phyloP scores from a whole-genome alignment of 768 basidiomycete species.

The Rhodosporidiobolus sp. region DNA sequence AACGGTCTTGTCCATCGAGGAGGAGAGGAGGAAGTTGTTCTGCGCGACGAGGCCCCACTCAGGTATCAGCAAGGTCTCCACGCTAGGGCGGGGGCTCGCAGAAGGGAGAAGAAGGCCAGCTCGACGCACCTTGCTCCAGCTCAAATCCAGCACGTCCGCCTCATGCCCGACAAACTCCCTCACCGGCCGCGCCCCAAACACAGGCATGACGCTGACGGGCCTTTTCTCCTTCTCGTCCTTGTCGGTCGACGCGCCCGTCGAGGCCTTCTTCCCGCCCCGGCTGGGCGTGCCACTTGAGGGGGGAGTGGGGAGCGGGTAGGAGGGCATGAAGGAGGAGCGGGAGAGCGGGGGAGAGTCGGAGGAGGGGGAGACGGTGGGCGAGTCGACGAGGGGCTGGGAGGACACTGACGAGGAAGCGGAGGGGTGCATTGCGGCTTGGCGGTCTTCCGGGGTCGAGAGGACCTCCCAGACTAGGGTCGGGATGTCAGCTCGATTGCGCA shows the following conservation, averaged over 20 bases:
- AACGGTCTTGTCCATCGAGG: constrained; percentile 47
- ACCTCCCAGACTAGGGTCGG: constrained; percentile 41
- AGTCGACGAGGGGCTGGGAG: not conserved
- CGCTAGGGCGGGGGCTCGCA: not conserved
- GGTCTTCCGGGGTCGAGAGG: constrained; percentile 22
- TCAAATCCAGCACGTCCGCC: constrained; percentile 44
- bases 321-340: not conserved
- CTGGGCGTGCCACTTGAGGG: not conserved
- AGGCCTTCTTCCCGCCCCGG: not conserved
- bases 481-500: not conserved
- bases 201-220: constrained; percentile 23
- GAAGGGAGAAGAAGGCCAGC: too few species aligned
- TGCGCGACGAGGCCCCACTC: not conserved
- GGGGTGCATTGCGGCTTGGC: not conserved
- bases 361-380: not conserved
- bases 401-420: not conserved
- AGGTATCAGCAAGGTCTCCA: too few species aligned
- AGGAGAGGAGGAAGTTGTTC: constrained; percentile 45
- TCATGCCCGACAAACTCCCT: constrained; percentile 42
- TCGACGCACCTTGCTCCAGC: constrained; percentile 45
- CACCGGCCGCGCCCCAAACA: constrained; percentile 39
- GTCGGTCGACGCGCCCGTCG: not conserved
- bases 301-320: not conserved
- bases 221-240: not conserved
- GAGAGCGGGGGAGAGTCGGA: not conserved